Percentiles rank a stretch among this genome's conserved stretches.
Evolutionary conservation across 2,329 filamentous ascomycete species (phyloP).

Genomic region (Calonectria henricotiae): DNA sequence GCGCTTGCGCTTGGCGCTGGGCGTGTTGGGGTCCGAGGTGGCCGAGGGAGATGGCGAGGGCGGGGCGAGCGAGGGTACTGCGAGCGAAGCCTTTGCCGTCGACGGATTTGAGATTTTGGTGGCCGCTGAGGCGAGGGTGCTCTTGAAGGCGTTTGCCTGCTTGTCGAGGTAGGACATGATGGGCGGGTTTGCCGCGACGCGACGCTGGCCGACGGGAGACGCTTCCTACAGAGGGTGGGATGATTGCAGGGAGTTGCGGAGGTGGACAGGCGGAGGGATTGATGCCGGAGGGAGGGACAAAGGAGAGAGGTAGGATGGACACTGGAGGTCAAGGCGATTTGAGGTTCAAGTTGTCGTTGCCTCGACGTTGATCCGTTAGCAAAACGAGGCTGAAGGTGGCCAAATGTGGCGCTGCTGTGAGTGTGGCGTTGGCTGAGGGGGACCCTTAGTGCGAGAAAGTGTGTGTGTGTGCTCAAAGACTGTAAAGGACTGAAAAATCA

Average conservation of each 20-base stretch:
- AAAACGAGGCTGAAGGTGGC: slow-evolving; percentile 46
- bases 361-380: slow-evolving; percentile 47
- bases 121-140: slow-evolving; percentile 75
- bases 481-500: too few relatives aligned
- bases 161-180: slow-evolving; percentile 78
- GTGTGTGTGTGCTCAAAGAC: too few relatives aligned
- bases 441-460: too few relatives aligned
- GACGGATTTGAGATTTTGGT: slow-evolving; percentile 72
- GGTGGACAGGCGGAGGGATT: neutral
- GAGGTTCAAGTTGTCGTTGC: slow-evolving; percentile 41
- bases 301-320: slow-evolving; percentile 35
- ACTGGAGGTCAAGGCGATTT: slow-evolving; percentile 29
- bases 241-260: neutral
- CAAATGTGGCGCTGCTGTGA: slow-evolving; percentile 41
- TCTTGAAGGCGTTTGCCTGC: slow-evolving; percentile 76
- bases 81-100: slow-evolving; percentile 61
- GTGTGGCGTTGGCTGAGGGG: neutral
- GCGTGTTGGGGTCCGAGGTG: slow-evolving; percentile 74
- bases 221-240: neutral
- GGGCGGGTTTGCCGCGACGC: slow-evolving; percentile 40
- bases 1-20: slow-evolving; percentile 76
- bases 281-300: neutral
- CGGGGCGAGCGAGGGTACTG: slow-evolving; percentile 74
- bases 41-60: slow-evolving; percentile 76
- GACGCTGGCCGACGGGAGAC: slow-evolving; percentile 39